These are phyloP conservation scores for Bimuria novae-zelandiae DNA, from an alignment of 2,329 filamentous ascomycete genomes.

Conservation along the genomic window DNA sequence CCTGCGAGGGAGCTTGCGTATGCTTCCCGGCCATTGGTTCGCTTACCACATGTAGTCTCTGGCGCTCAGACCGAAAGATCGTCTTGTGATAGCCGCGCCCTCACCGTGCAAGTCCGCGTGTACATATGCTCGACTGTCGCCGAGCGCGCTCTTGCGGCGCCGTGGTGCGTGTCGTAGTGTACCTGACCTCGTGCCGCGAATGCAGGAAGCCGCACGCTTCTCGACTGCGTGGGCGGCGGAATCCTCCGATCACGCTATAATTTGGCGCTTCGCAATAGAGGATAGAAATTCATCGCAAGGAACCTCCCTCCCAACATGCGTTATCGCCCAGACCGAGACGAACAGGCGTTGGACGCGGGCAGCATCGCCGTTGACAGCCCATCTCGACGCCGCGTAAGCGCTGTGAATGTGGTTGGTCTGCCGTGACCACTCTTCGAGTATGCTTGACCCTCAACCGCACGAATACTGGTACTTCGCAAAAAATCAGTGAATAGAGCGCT, in stretches of 20 bases:
- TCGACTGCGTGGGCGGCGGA: neutral
- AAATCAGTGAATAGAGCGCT: too few species aligned
- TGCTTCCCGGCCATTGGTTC: too few species aligned
- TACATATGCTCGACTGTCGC: neutral
- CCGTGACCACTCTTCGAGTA: too few species aligned
- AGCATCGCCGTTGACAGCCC: neutral
- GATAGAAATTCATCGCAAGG: neutral
- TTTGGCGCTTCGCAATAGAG: neutral
- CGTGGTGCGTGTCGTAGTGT: too few species aligned
- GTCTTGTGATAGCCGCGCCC: neutral
- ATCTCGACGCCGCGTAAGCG: neutral
- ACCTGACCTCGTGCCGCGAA: too few species aligned
- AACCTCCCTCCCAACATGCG: conserved; percentile 6
- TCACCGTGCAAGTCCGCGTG: too few species aligned
- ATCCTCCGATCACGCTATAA: too few species aligned
- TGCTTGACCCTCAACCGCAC: conserved; percentile 11
- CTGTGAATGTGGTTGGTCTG: too few species aligned
- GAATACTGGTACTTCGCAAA: conserved; percentile 14
- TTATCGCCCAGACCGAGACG: neutral
- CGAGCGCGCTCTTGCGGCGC: neutral
- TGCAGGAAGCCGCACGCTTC: neutral
- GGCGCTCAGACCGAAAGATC: neutral
- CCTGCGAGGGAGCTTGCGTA: conserved; percentile 4
- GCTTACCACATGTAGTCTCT: too few species aligned
- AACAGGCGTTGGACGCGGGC: neutral